Evolutionary conservation across 2,329 filamentous ascomycete species (phyloP), one percentile per base, ranked within the genome.

Genomic region (Sarocladium brachiariae): DNA sequence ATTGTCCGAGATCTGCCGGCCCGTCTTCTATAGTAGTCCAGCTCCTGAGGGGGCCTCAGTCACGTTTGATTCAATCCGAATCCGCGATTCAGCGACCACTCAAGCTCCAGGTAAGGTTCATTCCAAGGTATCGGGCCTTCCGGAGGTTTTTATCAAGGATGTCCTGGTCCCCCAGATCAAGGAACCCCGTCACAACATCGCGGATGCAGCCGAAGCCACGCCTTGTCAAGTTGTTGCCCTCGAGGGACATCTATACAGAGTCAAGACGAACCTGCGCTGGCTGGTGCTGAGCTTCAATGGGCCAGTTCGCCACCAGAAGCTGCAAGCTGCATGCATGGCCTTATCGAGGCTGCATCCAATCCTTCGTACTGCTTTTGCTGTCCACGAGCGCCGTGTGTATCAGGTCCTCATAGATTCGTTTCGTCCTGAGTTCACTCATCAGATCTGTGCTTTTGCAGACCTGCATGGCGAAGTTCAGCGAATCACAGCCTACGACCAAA

Each of bases 351-450:
- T 74, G 31, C 76, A 79, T 37, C 71, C 74, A 0, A 75, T 78
- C 24, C 66, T 83, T 7, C 73, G 78, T 19, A 80, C 80, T 0
- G 71, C 73, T 0, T 82, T 82, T 50, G 66, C 75, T 2, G 61
- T 68, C 0, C 68, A 76, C 43, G 67, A 70, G 10, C 67, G 73
- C 6, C 66, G 65, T 2, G 64, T 78, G 0, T 77, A 73, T 55
- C 76, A 79, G 57, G 72, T 74, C 0, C 69, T 73, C 30, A 59
- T 76, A 31, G 68, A 68, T 45, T 65, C 67, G 2, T 70, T 68
- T 55, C 63, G 59, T 2, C 66, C 73, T 1, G 67, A 73, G 2
- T 78, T 78, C 54, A 62, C 68, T 51, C 67, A 67, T 2, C 61
- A 69, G n/a, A 60, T 67, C 13, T 74, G 69, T 41, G 63, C 68